Percentiles rank a stretch among this genome's conserved stretches.
Evolutionary conservation across 2,329 filamentous ascomycete species (phyloP).

Genomic region (Escovopsis sp.): DNA sequence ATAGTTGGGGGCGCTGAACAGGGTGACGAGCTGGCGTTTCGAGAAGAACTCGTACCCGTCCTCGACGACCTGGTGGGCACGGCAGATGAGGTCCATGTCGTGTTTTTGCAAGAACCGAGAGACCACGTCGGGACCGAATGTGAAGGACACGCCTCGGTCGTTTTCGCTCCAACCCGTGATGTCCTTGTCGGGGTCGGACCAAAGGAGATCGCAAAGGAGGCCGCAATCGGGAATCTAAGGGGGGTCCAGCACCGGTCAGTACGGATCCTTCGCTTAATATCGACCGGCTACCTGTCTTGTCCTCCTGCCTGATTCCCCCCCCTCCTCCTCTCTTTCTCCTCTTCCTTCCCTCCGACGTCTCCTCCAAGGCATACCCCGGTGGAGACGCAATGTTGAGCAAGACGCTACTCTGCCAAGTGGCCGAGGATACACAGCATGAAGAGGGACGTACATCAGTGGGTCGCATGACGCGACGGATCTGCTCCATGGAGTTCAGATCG

Average conservation of each 20-base stretch:
- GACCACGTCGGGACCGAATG: conserved; percentile 93
- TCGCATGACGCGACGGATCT: conserved; percentile 88
- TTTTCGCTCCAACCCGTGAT: conserved; percentile 97
- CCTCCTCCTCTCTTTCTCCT: too few relatives aligned
- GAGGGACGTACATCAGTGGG: conserved; percentile 95
- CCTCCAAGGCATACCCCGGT: too few relatives aligned
- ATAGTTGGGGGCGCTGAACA: conserved; percentile 96
- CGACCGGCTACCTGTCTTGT: too few relatives aligned
- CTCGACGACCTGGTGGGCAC: conserved; percentile 98
- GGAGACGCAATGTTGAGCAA: too few relatives aligned
- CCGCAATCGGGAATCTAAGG: conserved; percentile 98
- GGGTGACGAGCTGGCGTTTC: conserved; percentile 84
- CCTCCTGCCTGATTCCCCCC: too few relatives aligned
- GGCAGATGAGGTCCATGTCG: conserved; percentile 93
- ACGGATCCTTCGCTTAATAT: too few relatives aligned
- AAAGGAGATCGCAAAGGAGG: conserved; percentile 82
- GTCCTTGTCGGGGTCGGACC: conserved; percentile 97
- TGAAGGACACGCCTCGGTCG: conserved; percentile 92
- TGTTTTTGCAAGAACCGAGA: conserved; percentile 99
- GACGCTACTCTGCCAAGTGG: too few relatives aligned
- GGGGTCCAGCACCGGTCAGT: too few relatives aligned
- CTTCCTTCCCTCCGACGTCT: too few relatives aligned
- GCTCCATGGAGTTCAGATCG: conserved; percentile 89
- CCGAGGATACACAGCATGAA: too few relatives aligned
- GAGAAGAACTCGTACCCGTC: conserved; percentile 99